A percentile compares a stretch with the other conserved stretches of the same genome.
Conservation (phyloP, 106 monocot genomes). For the Allium cepa region DNA sequence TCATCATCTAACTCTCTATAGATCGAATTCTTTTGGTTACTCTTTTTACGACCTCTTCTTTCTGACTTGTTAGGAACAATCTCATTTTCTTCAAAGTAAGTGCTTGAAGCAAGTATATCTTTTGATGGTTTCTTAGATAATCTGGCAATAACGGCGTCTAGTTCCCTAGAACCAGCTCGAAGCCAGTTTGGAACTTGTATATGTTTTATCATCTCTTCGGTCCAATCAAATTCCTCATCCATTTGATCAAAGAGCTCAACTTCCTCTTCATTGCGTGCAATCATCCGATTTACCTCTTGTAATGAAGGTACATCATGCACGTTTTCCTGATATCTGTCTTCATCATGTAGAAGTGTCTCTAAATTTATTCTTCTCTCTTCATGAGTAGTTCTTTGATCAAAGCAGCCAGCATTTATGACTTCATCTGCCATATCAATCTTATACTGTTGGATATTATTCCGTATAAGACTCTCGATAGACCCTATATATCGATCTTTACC, state of each 20-base stretch:
- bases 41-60: conserved; percentile 39
- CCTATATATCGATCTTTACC: conserved; percentile 93
- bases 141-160: conserved; percentile 47
- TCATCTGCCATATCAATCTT: conserved; percentile 99
- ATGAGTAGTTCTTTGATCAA: conserved; percentile 98
- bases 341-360: conserved; percentile 92
- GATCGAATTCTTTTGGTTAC: conserved; percentile 32
- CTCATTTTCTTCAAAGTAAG: conserved; percentile 31
- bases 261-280: conserved; percentile 86
- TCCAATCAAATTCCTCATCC: conserved; percentile 97
- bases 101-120: conserved; percentile 38
- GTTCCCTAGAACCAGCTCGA: conserved; percentile 61
- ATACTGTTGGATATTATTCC: conserved; percentile 92
- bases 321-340: conserved; percentile 89
- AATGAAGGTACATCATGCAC: conserved; percentile 94
- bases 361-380: conserved; percentile 95
- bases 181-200: conserved; percentile 91
- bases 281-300: conserved; percentile 92
- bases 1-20: conserved; percentile 77
- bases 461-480: conserved; percentile 92
- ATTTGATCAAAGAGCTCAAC: conserved; percentile 97
- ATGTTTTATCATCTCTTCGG: conserved; percentile 72
- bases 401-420: conserved; percentile 98
- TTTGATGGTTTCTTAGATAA: conserved; percentile 84
- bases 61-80: conserved; percentile 36